phyloP scores from a whole-genome alignment of 139 green algal species.

The Klebsormidium nitens region DNA sequence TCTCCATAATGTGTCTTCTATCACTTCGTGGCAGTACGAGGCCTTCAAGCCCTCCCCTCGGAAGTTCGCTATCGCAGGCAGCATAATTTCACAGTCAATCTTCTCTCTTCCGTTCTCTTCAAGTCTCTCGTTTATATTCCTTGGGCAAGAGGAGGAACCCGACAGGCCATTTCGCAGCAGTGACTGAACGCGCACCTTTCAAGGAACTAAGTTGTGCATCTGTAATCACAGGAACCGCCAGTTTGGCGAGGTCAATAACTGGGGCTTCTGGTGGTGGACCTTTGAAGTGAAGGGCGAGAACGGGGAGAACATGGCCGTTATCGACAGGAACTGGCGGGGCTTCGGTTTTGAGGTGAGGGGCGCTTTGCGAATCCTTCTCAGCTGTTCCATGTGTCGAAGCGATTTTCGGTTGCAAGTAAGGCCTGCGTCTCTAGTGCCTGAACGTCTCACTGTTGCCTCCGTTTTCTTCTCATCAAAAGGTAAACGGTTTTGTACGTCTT shows the following conservation, averaged over 20 bases:
- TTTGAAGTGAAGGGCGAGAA: conserved; percentile 24
- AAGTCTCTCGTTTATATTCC: too few species aligned
- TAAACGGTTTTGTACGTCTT: neutral
- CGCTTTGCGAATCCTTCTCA: neutral
- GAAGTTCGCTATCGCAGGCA: too few species aligned
- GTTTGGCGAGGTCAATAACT: conserved; percentile 32
- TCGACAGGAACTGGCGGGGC: conserved; percentile 28
- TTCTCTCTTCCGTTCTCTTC: too few species aligned
- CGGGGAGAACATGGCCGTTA: conserved; percentile 6
- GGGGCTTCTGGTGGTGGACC: conserved; percentile 40
- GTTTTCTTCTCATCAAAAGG: neutral
- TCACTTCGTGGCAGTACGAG: too few species aligned
- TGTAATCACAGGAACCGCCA: conserved; percentile 34
- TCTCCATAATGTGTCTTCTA: too few species aligned
- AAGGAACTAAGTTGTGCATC: too few species aligned
- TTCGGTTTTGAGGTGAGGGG: conserved; percentile 35
- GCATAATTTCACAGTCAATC: too few species aligned
- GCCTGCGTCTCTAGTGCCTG: too few species aligned
- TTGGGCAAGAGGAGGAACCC: too few species aligned
- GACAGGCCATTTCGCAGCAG: too few species aligned
- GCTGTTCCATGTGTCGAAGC: neutral
- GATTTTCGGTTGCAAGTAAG: neutral
- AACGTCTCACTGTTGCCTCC: neutral
- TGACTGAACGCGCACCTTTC: too few species aligned
- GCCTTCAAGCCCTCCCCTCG: too few species aligned